Conservation (phyloP, 2,329 filamentous ascomycete genomes). For the Rutstroemia sydowiana region DNA sequence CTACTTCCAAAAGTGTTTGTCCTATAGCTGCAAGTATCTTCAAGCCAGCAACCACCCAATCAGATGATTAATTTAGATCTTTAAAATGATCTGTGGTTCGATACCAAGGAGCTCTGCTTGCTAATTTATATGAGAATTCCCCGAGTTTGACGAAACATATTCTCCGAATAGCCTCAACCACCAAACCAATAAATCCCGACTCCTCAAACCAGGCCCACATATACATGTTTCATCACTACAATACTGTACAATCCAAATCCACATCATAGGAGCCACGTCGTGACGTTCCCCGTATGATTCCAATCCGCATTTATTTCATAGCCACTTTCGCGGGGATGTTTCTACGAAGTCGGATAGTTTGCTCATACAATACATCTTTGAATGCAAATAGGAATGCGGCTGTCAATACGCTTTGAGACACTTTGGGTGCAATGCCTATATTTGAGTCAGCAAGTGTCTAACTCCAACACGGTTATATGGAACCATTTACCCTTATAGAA, state of each 20-base stretch:
- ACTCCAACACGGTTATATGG: background rate
- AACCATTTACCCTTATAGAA: constrained; percentile 74
- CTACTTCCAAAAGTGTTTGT: too few species aligned
- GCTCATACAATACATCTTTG: constrained; percentile 91
- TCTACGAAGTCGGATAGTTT: constrained; percentile 59
- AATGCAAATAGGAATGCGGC: constrained; percentile 96
- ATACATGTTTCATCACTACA: constrained; percentile 1
- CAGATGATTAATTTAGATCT: too few species aligned
- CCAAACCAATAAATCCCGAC: background rate
- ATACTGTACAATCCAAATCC: background rate
- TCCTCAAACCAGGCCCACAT: constrained; percentile 1
- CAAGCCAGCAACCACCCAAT: too few species aligned
- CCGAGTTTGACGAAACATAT: too few species aligned
- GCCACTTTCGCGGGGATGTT: constrained; percentile 22
- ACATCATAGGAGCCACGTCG: background rate
- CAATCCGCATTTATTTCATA: background rate
- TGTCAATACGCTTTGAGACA: constrained; percentile 93
- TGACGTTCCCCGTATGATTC: background rate
- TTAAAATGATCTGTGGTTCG: too few species aligned
- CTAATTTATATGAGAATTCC: too few species aligned
- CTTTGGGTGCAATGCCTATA: constrained; percentile 86
- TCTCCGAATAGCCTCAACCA: background rate
- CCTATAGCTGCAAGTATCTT: too few species aligned
- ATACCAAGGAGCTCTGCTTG: too few species aligned
- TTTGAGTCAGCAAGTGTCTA: constrained; percentile 14